Conservation (phyloP, 139 green algal species). For the Nannochloris sp. region DNA sequence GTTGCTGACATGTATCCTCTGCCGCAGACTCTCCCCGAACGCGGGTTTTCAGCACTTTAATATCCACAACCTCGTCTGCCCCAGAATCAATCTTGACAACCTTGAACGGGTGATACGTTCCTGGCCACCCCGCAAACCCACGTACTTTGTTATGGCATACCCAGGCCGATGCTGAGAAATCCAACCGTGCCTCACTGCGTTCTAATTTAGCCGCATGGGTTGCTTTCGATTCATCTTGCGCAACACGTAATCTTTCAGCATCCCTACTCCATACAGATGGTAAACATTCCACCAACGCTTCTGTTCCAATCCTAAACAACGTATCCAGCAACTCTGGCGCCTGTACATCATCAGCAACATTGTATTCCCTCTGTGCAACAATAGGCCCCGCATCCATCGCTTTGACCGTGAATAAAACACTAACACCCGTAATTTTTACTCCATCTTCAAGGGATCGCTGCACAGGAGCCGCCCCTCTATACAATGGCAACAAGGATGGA, state of each 20-base stretch:
- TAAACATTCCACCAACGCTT: conserved; percentile 59
- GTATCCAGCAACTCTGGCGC: conserved; percentile 70
- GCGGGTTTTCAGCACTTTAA: conserved; percentile 42
- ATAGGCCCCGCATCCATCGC: conserved; percentile 91
- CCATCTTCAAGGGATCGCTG: conserved; percentile 62
- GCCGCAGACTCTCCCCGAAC: neutral
- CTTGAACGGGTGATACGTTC: conserved; percentile 44
- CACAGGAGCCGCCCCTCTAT: conserved; percentile 91
- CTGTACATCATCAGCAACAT: conserved; percentile 47
- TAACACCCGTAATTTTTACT: conserved; percentile 64
- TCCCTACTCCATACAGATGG: conserved; percentile 49
- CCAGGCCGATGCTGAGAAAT: conserved; percentile 50
- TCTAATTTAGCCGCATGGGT: conserved; percentile 71
- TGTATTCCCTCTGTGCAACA: conserved; percentile 54
- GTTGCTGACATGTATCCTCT: neutral
- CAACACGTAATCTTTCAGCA: conserved; percentile 9
- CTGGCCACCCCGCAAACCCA: conserved; percentile 71
- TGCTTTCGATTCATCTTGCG: conserved; percentile 55
- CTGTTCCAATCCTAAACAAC: conserved; percentile 58
- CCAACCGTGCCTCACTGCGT: conserved; percentile 61
- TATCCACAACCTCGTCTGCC: neutral
- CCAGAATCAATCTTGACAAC: conserved; percentile 19
- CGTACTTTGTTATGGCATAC: conserved; percentile 77
- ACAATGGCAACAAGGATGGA: conserved; percentile 84
- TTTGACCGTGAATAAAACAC: conserved; percentile 86